These are phyloP conservation scores for Volvox africanus DNA, from an alignment of 139 green algal genomes.

Conservation along the genomic window DNA sequence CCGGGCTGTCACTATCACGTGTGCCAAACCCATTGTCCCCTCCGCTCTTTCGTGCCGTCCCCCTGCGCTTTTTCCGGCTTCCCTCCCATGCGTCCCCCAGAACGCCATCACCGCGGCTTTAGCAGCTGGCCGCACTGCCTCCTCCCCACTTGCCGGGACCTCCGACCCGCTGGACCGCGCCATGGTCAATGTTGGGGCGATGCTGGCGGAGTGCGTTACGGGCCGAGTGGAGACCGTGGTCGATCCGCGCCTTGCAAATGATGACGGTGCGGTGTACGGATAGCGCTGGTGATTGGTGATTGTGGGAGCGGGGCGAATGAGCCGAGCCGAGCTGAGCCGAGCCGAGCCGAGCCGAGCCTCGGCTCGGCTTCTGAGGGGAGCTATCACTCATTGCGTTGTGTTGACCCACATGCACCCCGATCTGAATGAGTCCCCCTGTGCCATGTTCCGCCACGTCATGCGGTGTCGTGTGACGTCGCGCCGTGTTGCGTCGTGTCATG, in stretches of 20 bases:
- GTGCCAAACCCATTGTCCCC: too few relatives aligned
- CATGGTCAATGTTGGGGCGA: conserved; percentile 80
- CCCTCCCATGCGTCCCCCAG: conserved; percentile 48
- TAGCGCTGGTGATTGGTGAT: background rate
- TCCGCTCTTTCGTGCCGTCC: too few relatives aligned
- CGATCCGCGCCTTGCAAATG: conserved; percentile 78
- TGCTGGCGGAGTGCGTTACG: conserved; percentile 76
- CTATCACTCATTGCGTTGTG: background rate
- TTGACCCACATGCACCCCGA: background rate
- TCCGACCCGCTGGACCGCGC: conserved; percentile 80
- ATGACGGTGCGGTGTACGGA: conserved; percentile 76
- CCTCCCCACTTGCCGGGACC: conserved; percentile 37
- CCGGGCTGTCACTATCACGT: too few relatives aligned
- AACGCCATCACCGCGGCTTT: conserved; percentile 80
- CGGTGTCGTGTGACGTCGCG: too few relatives aligned
- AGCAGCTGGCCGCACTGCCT: conserved; percentile 62
- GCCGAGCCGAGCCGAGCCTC: too few relatives aligned
- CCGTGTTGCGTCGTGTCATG: too few relatives aligned
- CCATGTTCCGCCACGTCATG: too few relatives aligned
- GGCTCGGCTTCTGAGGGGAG: too few relatives aligned
- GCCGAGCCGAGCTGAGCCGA: too few relatives aligned
- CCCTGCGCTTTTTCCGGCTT: background rate
- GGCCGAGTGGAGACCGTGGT: conserved; percentile 85
- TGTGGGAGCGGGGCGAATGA: background rate
- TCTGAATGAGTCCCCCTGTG: too few relatives aligned